Evolutionary conservation across 176 grass and related monocot genomes (phyloP).

Genomic region (Chrysopogon serrulatus): DNA sequence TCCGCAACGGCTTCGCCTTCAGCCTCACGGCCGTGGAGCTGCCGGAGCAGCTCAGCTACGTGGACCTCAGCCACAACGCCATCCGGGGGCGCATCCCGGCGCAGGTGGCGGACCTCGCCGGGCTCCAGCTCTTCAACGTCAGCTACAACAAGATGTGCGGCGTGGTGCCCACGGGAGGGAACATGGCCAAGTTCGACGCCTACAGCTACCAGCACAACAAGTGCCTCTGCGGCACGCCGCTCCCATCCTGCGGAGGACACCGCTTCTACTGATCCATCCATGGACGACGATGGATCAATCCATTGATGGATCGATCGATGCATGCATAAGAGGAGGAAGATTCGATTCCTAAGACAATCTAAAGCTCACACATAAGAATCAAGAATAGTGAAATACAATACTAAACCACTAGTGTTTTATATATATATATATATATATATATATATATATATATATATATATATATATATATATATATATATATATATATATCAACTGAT

Average conservation of each 20-base stretch:
- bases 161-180: conserved; percentile 30
- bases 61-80: conserved; percentile 68
- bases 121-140: conserved; percentile 51
- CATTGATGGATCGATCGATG: too few species aligned
- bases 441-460: too few species aligned
- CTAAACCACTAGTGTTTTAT: too few species aligned
- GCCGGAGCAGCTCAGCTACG: neutral
- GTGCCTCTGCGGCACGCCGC: conserved; percentile 46
- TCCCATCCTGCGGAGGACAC: neutral
- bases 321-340: too few species aligned
- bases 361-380: too few species aligned
- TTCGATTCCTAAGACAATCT: too few species aligned
- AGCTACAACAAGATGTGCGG: conserved; percentile 73
- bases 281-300: too few species aligned
- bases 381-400: too few species aligned
- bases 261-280: neutral
- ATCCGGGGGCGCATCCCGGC: conserved; percentile 50
- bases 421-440: too few species aligned
- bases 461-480: too few species aligned
- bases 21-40: conserved; percentile 36
- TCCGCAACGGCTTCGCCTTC: conserved; percentile 63
- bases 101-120: conserved; percentile 22
- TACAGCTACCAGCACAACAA: conserved; percentile 44
- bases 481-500: too few species aligned
- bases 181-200: conserved; percentile 8